Evolutionary conservation across 495 filamentous ascomycete species (phyloP), one percentile per base, ranked within the genome.

Genomic region (Recurvomyces mirabilis): DNA sequence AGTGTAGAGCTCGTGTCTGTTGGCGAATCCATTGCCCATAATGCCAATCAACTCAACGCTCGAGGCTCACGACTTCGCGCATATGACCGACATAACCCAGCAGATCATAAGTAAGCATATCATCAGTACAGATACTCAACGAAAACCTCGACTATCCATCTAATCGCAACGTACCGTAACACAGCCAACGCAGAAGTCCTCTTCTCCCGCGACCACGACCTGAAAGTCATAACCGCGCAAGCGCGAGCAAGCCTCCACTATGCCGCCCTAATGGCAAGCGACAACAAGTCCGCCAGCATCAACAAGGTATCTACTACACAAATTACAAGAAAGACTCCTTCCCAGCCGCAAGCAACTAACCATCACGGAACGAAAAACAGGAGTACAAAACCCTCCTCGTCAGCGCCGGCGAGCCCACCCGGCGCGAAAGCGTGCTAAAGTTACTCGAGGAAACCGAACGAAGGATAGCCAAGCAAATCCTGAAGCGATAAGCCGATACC

Each of bases 111-210:
- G 44, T 41, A 47, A 11, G 34, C 30, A 13, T 15, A 32, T 4
- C 4, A 32, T 13, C 3, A 15, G 11, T n/a, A 4, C 30, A 4
- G 30, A 4, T 12, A 4, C 30, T 4, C 30, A 32, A 15, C n/a
- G 11, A 3, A 4, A 32, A 32, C n/a, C 13, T 15, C 13, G 3
- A 4, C 30, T 4, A 12, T 32, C n/a, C n/a, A 15, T 4, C 30
- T 32, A 15, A 32, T 32, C 12, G 13, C 4, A n/a, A 32, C 11
- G 3, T 32, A 12, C 30, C 22, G n/a, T n/a, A n/a, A n/a, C n/a
- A n/a, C n/a, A 52, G 42, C 49, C 5, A 46, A 52, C 26, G 49
- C 49, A 18, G 30, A 35, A 44, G 38, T 53, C 6, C 30, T 53
- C 10, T 48, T 43, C 38, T 15, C 37, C 1, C 30, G 38, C 23